Conservation (phyloP, 371 early-diverging fungal species). For the Basidiobolus meristosporus region DNA sequence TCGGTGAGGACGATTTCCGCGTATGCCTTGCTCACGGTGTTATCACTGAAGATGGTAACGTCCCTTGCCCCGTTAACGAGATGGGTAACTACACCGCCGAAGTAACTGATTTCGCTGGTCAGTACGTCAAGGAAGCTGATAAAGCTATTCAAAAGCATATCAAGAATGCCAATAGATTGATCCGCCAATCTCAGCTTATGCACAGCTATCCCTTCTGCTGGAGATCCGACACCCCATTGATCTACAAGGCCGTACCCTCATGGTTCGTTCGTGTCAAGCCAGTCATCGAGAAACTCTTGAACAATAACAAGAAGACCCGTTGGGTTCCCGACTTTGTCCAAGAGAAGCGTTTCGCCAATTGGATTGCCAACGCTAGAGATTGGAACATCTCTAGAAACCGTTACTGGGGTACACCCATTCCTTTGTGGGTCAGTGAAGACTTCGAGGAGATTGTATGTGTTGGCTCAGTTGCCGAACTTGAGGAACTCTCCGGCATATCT, state of each 20-base stretch:
- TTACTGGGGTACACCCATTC: conserved; percentile 99
- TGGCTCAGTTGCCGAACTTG: conserved; percentile 92
- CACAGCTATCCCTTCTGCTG: conserved; percentile 96
- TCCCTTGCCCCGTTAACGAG: conserved; percentile 94
- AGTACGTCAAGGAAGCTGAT: conserved; percentile 96
- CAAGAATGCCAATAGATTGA: conserved; percentile 66
- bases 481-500: conserved; percentile 69
- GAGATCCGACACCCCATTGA: conserved; percentile 95
- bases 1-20: conserved; percentile 99
- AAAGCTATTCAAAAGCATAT: conserved; percentile 87
- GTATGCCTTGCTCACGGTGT: conserved; percentile 76
- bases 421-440: conserved; percentile 96
- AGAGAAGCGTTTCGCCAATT: conserved; percentile 97
- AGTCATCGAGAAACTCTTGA: conserved; percentile 68
- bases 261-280: conserved; percentile 97
- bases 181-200: conserved; percentile 72
- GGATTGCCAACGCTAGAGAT: conserved; percentile 97
- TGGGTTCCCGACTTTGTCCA: conserved; percentile 98
- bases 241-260: conserved; percentile 95
- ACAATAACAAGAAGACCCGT: conserved; percentile 77
- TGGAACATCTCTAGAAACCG: conserved; percentile 99
- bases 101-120: conserved; percentile 71
- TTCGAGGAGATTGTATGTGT: conserved; percentile 85
- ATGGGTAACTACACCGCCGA: conserved; percentile 74
- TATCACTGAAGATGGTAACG: conserved; percentile 66